Conservation (phyloP, 306 rosid species). For the Dalbergia cultrata region DNA sequence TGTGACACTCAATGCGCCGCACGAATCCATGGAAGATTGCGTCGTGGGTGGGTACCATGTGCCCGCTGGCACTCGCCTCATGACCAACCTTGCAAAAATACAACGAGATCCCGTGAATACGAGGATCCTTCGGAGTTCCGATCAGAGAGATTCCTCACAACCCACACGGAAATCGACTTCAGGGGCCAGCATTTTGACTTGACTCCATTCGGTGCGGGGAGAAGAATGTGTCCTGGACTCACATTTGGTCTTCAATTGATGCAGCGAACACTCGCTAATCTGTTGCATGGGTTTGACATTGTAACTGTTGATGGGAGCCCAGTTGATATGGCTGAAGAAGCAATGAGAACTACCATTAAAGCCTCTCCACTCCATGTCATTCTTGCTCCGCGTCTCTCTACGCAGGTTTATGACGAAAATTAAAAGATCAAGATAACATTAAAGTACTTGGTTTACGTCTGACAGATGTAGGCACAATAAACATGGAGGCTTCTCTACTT, state of each 20-base stretch:
- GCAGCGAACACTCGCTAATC: constrained; percentile 36
- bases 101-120: constrained; percentile 46
- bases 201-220: constrained; percentile 44
- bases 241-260: constrained; percentile 18
- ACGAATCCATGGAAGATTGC: constrained; percentile 55
- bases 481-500: no score
- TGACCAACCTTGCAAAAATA: constrained; percentile 55
- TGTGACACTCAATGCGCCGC: constrained; percentile 49
- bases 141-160: constrained; percentile 45
- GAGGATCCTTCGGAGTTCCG: constrained; percentile 20
- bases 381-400: constrained; percentile 37
- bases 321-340: constrained; percentile 38
- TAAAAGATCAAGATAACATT: no score
- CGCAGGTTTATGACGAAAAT: background rate
- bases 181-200: constrained; percentile 39
- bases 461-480: no score
- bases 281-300: constrained; percentile 45
- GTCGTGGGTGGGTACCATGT: constrained; percentile 55
- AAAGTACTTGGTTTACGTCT: no score
- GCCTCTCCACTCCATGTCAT: constrained; percentile 38
- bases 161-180: constrained; percentile 1
- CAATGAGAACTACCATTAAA: constrained; percentile 26
- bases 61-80: constrained; percentile 54
- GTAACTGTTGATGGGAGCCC: background rate
- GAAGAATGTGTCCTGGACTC: constrained; percentile 47